Conservation (phyloP, 176 grass and related monocot genomes). For the Raddia guianensis region DNA sequence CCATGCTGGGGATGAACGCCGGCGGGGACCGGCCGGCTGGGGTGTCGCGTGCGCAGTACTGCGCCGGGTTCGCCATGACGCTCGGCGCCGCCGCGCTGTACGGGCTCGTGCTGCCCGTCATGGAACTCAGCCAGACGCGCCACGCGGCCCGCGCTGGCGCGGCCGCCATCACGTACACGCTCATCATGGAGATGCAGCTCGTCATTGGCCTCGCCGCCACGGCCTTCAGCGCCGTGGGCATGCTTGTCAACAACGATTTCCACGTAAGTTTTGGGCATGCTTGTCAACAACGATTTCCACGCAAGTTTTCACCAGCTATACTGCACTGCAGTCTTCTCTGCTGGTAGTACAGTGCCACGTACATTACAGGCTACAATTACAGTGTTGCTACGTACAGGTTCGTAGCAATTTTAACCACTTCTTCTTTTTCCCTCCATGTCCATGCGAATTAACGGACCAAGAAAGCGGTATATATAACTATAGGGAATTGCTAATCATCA, state of each 20-base stretch:
- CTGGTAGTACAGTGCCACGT: background rate
- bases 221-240: constrained; percentile 57
- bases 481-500: too few species aligned
- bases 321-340: background rate
- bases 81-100: constrained; percentile 63
- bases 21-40: constrained; percentile 55
- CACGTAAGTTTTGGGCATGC: constrained; percentile 70
- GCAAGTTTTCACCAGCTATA: constrained; percentile 40
- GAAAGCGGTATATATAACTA: too few species aligned
- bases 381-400: too few species aligned
- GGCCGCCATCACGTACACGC: constrained; percentile 51
- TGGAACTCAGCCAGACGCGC: constrained; percentile 72
- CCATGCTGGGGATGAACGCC: constrained; percentile 62
- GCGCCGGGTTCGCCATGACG: constrained; percentile 70
- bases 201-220: constrained; percentile 68
- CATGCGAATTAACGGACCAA: too few species aligned
- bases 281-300: constrained; percentile 69
- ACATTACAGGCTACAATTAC: background rate
- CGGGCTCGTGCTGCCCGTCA: constrained; percentile 54
- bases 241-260: constrained; percentile 78
- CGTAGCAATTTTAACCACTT: too few species aligned
- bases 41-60: constrained; percentile 57
- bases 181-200: constrained; percentile 90
- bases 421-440: too few species aligned
- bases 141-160: constrained; percentile 41